Conservation (phyloP, 176 grass and related monocot genomes). For the Hsuehochloa calcarea region DNA sequence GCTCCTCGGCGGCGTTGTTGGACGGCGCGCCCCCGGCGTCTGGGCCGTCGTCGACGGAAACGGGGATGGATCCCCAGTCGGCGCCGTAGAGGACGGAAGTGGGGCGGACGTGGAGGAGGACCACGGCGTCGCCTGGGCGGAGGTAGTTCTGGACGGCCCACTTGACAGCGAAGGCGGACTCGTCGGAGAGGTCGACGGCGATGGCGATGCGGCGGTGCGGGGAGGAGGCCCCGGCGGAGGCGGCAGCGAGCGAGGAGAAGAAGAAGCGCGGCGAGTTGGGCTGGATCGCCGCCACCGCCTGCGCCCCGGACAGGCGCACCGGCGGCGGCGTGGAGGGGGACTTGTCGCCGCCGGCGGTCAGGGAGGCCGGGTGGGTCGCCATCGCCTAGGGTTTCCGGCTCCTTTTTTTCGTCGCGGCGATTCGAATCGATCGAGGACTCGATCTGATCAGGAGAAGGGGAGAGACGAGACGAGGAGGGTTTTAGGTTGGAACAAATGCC, state of each 20-base stretch:
- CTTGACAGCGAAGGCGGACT: constrained; percentile 83
- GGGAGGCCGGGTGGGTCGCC: constrained; percentile 48
- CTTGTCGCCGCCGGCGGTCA: constrained; percentile 29
- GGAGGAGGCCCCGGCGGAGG: constrained; percentile 27
- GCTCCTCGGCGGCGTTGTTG: constrained; percentile 9
- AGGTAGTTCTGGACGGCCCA: constrained; percentile 98
- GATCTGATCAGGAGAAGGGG: constrained; percentile 19
- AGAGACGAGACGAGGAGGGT: not conserved
- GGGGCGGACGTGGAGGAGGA: constrained; percentile 78
- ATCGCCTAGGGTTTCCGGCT: constrained; percentile 9
- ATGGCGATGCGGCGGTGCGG: constrained; percentile 81
- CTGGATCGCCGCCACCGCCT: constrained; percentile 54
- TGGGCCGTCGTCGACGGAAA: constrained; percentile 40
- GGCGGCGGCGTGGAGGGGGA: constrained; percentile 20
- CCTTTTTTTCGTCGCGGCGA: not conserved
- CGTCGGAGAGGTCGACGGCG: constrained; percentile 89
- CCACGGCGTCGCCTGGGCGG: constrained; percentile 81
- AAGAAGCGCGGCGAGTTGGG: constrained; percentile 59
- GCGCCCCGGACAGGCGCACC: constrained; percentile 19
- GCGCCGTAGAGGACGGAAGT: constrained; percentile 85
- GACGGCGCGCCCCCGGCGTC: not conserved
- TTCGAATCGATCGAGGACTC: constrained; percentile 5
- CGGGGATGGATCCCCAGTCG: constrained; percentile 80
- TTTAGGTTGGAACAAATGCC: not conserved
- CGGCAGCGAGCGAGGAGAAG: constrained; percentile 50